A percentile compares a stretch with the other conserved stretches of the same genome.
Conservation (phyloP, 257 asterid species). For the Perilla frutescens region DNA sequence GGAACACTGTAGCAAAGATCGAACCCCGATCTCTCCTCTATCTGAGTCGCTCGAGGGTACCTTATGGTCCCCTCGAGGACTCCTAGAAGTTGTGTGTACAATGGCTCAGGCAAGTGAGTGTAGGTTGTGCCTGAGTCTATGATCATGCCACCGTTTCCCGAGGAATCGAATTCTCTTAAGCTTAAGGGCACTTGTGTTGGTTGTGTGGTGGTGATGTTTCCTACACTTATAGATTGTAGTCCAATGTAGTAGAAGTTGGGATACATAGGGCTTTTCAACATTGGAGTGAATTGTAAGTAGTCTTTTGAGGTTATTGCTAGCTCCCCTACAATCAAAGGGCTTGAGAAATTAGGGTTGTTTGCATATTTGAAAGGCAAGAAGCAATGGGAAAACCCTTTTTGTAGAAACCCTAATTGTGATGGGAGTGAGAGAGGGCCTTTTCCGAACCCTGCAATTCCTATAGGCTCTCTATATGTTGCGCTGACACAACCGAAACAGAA, state of each 20-base stretch:
- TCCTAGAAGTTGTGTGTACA: slow-evolving; percentile 55
- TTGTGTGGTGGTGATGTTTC: slow-evolving; percentile 30
- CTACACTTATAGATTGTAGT: slow-evolving; percentile 56
- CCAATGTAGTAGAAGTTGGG: slow-evolving; percentile 77
- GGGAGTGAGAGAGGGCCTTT: slow-evolving; percentile 77
- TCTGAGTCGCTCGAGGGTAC: slow-evolving; percentile 54
- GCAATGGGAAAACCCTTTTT: slow-evolving; percentile 76
- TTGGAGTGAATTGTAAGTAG: slow-evolving; percentile 66
- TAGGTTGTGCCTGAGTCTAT: slow-evolving; percentile 83
- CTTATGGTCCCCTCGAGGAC: slow-evolving; percentile 45
- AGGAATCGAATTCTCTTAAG: slow-evolving; percentile 59
- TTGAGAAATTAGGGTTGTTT: slow-evolving; percentile 68
- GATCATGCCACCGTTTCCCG: slow-evolving; percentile 73
- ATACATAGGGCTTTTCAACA: slow-evolving; percentile 58
- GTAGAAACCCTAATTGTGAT: slow-evolving; percentile 71
- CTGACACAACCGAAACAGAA: slow-evolving; percentile 73
- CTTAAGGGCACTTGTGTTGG: slow-evolving; percentile 44
- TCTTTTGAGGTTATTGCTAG: slow-evolving; percentile 66
- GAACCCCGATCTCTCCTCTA: slow-evolving; percentile 61
- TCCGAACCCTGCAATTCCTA: slow-evolving; percentile 79
- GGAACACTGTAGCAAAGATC: slow-evolving; percentile 67
- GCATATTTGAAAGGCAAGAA: slow-evolving; percentile 76
- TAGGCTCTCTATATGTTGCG: slow-evolving; percentile 65
- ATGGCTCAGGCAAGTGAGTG: slow-evolving; percentile 67
- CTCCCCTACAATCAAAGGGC: slow-evolving; percentile 72